Conservation (phyloP, 352 stramenopile genomes). For the Proteromonas lacertae region DNA sequence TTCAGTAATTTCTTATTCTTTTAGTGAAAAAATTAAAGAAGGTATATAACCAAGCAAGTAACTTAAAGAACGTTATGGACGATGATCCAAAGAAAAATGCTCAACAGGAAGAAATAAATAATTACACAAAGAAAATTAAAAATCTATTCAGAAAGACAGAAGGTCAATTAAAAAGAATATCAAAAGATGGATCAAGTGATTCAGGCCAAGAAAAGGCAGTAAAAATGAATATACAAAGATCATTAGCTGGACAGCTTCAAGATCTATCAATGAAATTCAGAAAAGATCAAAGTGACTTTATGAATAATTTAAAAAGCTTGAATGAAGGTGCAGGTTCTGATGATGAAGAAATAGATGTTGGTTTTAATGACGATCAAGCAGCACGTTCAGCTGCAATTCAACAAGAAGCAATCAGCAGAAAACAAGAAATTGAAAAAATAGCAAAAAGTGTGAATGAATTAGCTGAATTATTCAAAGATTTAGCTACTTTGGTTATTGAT, state of each 20-base stretch:
- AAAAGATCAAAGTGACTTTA: slow-evolving; percentile 59
- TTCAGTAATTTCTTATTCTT: no score
- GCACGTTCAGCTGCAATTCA: no score
- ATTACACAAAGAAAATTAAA: slow-evolving; percentile 6
- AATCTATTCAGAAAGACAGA: slow-evolving; percentile 24
- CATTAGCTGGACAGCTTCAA: slow-evolving; percentile 77
- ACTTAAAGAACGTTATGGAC: slow-evolving; percentile 14
- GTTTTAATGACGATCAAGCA: slow-evolving; percentile 12
- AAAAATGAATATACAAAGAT: slow-evolving; percentile 21
- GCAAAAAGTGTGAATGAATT: slow-evolving; percentile 93
- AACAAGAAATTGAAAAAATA: slow-evolving; percentile 83
- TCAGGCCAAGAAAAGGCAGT: slow-evolving; percentile 2
- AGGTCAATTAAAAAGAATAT: slow-evolving; percentile 21
- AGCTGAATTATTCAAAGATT: slow-evolving; percentile 95
- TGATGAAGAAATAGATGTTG: slow-evolving; percentile 24
- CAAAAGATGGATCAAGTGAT: slow-evolving; percentile 10
- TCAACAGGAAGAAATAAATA: slow-evolving; percentile 13
- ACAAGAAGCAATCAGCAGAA: no score
- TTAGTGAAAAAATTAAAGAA: no score
- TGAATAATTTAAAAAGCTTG: slow-evolving; percentile 34
- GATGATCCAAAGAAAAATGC: slow-evolving; percentile 11
- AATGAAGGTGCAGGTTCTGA: slow-evolving; percentile 69
- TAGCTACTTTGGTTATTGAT: slow-evolving; percentile 96
- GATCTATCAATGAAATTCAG: slow-evolving; percentile 71
- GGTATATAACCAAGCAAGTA: no score